Percentiles rank a stretch among this genome's conserved stretches.
Conservation (phyloP, 306 rosid genomes). For the Phaseolus lunatus region DNA sequence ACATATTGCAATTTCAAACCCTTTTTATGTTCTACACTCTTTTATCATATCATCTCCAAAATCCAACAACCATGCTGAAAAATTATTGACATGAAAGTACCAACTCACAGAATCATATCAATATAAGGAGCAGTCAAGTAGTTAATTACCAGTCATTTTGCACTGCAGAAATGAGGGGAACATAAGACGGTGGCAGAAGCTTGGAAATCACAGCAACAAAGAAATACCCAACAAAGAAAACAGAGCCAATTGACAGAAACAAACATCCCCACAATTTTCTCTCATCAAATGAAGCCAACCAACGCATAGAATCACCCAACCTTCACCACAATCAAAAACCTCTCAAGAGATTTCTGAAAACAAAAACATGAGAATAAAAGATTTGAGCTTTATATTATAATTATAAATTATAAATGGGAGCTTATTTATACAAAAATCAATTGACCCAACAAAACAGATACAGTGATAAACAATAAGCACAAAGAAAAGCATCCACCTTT, state of each 20-base stretch:
- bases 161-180: constrained; percentile 60
- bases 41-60: not conserved
- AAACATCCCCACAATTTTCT: constrained; percentile 61
- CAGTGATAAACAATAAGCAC: not conserved
- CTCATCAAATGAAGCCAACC: constrained; percentile 38
- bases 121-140: not conserved
- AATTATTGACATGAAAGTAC: not conserved
- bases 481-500: not conserved
- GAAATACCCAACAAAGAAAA: constrained; percentile 63
- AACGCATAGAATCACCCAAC: constrained; percentile 40
- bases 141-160: constrained; percentile 79
- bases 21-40: not conserved
- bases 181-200: constrained; percentile 66
- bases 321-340: constrained; percentile 23
- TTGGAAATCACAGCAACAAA: constrained; percentile 68
- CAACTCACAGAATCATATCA: not conserved
- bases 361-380: not conserved
- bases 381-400: not conserved
- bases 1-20: constrained; percentile 33
- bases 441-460: not conserved
- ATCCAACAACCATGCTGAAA: not conserved
- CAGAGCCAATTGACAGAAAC: constrained; percentile 55
- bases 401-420: not conserved
- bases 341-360: not conserved
- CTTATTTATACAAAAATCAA: not conserved